Conservation (phyloP, 176 grass and related monocot genomes). For the Oryza brachyantha region DNA sequence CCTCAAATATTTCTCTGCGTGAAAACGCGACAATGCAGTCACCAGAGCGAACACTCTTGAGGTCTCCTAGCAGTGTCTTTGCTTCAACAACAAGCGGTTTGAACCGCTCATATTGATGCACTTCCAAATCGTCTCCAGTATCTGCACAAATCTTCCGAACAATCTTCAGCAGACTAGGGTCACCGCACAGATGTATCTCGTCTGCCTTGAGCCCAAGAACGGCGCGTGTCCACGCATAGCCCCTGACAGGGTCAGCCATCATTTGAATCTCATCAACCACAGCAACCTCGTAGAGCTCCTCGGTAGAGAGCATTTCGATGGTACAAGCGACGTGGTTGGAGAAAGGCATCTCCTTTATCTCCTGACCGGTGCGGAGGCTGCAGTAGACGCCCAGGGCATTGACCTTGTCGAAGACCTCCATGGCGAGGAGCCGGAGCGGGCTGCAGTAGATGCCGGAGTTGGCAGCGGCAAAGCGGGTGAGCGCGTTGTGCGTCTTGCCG, state of each 20-base stretch:
- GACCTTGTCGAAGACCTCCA: slow-evolving; percentile 96
- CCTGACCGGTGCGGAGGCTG: slow-evolving; percentile 84
- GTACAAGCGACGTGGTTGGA: slow-evolving; percentile 78
- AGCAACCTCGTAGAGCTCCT: slow-evolving; percentile 79
- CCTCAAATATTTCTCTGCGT: slow-evolving; percentile 86
- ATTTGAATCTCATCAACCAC: slow-evolving; percentile 97
- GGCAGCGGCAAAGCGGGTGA: slow-evolving; percentile 66
- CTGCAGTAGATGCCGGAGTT: slow-evolving; percentile 79
- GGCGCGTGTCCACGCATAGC: slow-evolving; percentile 85
- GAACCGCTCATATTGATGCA: slow-evolving; percentile 78
- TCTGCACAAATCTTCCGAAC: slow-evolving; percentile 67
- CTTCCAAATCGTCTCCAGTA: slow-evolving; percentile 74
- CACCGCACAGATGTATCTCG: slow-evolving; percentile 94
- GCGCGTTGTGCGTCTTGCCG: slow-evolving; percentile 90
- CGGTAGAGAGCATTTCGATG: slow-evolving; percentile 79
- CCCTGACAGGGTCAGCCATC: slow-evolving; percentile 72
- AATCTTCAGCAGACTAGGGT: slow-evolving; percentile 81
- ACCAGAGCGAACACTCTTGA: slow-evolving; percentile 76
- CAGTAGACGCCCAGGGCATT: slow-evolving; percentile 85
- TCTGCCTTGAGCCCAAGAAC: slow-evolving; percentile 88
- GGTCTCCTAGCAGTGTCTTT: slow-evolving; percentile 67
- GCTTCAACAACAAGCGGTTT: slow-evolving; percentile 89
- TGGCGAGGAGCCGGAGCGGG: slow-evolving; percentile 91
- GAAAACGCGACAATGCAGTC: slow-evolving; percentile 91
- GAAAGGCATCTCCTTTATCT: slow-evolving; percentile 78